Evolutionary conservation across 768 basidiomycete genomes (phyloP), one percentile per base, ranked within the genome.

Genomic region (Gelatoporia subvermispora): DNA sequence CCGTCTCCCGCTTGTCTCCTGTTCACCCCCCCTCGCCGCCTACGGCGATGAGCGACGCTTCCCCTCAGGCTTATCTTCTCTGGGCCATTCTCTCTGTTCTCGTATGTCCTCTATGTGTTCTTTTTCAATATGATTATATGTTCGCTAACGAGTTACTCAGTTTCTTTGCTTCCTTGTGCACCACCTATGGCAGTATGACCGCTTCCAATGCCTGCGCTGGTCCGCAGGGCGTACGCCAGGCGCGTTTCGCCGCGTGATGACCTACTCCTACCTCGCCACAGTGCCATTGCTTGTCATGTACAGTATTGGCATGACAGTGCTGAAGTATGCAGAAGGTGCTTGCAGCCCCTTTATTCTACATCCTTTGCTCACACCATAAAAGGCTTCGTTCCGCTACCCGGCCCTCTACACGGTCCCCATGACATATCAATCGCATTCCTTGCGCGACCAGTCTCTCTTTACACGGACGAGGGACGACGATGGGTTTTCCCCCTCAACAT

Each of bases 191-290:
- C 72, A 69, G 53, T 91, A 89, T 59, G 88, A 91, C 68, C 74
- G 68, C 50, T 86, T 89, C 65, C 74, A 81, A 52, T 89, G 88
- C 65, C 65, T 89, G 40, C 76, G 71, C 65, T 89, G 87, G 86
- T 74, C 80, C 61, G 74, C 81, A 13, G 86, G 85, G 28, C 75
- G 85, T 45, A 85, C 87, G 62, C 85, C 84, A 48, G 89, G 89
- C 48, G 81, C 88, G 11, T 92, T 92, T 77, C 90, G 86, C 68
- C 76, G 90, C 43, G 75, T 92, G 60, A 92, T 92, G 89, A 91
- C 86, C n/a, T 90, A 90, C 68, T 84, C 85, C n/a, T 90, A 89
- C 62, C 67, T 89, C n/a, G 75, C 70, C 10, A 79, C 84, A 1
- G 73, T 90, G 21, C 82, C 81, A 37, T 68, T 86, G 18, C 72